Evolutionary conservation across 1,284 basidiomycete genomes (phyloP).

Genomic region (Earliella scabrosa): DNA sequence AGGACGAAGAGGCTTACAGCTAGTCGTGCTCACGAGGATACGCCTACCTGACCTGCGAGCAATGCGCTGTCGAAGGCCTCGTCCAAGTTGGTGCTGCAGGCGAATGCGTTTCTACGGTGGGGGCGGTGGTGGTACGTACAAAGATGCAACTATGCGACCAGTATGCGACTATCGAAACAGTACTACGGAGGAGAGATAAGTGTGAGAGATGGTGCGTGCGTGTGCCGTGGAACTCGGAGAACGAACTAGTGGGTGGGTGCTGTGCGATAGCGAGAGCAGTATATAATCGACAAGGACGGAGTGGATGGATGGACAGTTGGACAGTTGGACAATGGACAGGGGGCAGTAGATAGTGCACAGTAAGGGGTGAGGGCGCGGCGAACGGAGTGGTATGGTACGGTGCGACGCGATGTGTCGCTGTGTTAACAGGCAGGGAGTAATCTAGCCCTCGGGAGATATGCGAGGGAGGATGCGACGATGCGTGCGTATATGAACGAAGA

Average conservation of each 20-base stretch:
- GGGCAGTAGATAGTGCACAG: neutral
- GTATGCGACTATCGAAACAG: neutral
- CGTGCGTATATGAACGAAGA: slow-evolving; percentile 9
- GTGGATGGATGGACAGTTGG: neutral
- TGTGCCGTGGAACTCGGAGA: neutral
- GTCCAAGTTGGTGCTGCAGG: too few relatives aligned
- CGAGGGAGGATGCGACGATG: neutral
- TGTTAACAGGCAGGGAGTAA: neutral
- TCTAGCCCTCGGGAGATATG: neutral
- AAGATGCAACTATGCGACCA: slow-evolving; percentile 5
- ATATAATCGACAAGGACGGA: too few relatives aligned
- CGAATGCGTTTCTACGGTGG: slow-evolving; percentile 1
- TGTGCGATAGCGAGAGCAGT: too few relatives aligned
- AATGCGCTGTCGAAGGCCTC: too few relatives aligned
- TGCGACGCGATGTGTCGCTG: neutral
- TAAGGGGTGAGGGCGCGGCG: neutral
- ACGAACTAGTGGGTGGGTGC: too few relatives aligned
- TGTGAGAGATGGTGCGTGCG: neutral
- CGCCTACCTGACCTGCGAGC: too few relatives aligned
- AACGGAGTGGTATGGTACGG: too few relatives aligned
- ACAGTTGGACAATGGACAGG: neutral
- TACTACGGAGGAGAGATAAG: slow-evolving; percentile 1
- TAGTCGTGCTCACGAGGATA: too few relatives aligned
- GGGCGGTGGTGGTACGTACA: slow-evolving; percentile 6
- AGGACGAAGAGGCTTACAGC: too few relatives aligned